These are phyloP conservation scores for Basipetospora chlamydospora DNA, from an alignment of 2,329 filamentous ascomycete genomes.

Conservation along the genomic window DNA sequence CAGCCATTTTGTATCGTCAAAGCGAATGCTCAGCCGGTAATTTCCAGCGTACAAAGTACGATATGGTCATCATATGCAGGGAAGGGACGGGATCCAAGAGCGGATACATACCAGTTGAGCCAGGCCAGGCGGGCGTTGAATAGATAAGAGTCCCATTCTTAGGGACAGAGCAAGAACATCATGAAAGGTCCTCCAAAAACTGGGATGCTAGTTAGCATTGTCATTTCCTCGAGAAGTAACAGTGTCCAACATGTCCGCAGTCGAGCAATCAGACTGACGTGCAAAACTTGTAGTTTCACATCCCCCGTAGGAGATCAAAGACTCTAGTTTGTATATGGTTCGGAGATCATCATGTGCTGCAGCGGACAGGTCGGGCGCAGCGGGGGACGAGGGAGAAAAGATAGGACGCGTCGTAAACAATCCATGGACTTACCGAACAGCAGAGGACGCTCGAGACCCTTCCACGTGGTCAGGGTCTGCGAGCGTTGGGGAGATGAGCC, in stretches of 20 bases:
- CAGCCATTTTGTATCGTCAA: slow-evolving; percentile 80
- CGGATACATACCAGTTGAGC: not conserved
- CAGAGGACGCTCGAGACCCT: no score
- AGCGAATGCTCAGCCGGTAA: slow-evolving; percentile 71
- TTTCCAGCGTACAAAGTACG: slow-evolving; percentile 69
- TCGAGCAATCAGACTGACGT: slow-evolving; percentile 98
- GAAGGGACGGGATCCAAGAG: not conserved
- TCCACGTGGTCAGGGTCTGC: no score
- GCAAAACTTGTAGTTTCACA: slow-evolving; percentile 75
- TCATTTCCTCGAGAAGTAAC: no score
- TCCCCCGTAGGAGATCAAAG: slow-evolving; percentile 60
- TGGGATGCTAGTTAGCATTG: no score
- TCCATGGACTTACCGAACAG: no score
- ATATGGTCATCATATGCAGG: slow-evolving; percentile 35
- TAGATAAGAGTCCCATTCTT: no score
- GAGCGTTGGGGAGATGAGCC: no score
- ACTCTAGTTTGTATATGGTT: slow-evolving; percentile 96
- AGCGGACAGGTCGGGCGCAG: not conserved
- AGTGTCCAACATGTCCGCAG: no score
- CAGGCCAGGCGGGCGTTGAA: not conserved
- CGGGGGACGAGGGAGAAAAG: slow-evolving; percentile 1
- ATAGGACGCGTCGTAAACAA: no score
- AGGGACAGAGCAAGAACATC: no score
- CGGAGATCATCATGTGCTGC: slow-evolving; percentile 56
- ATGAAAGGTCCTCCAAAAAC: no score